Evolutionary conservation across 202 grass and related monocot species (phyloP), one percentile per base, ranked within the genome.

Genomic region (Dendrocalamus latiflorus): DNA sequence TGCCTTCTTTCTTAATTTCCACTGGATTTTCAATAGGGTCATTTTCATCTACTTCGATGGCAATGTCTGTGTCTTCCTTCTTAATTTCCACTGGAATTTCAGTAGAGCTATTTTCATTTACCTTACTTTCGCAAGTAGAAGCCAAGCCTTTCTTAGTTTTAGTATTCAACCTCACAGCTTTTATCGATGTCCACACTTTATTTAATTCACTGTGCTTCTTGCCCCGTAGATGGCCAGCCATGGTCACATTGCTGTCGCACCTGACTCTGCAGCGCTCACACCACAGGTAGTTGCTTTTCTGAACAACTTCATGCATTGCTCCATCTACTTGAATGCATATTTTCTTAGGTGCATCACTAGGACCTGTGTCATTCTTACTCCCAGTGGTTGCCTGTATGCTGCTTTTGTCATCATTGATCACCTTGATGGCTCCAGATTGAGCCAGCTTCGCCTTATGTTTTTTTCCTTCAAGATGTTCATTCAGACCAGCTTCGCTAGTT

Each of bases 191-290:
- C 88, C 83, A 90, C 39, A 83, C 50, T 70, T 86, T 90, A 47
- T 74, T 74, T 58, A 61, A 54, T 47, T 61, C 37, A 83, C 84
- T 89, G 36, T 94, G 90, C 64, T 89, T 90, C 64, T 88, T 90
- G 60, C 89, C 80, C n/a, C 44, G 45, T 66, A 92, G 83, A 84
- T 97, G 94, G n/a, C 83, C 79, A 68, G 79, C 65, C 94, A 97
- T 94, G 45, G 51, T 75, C 8, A 81, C 30, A 0, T 16, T 65
- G 54, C 63, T 91, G 53, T 59, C 67, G 43, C 94, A 91, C 71
- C 69, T 85, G 26, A 92, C 42, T 44, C 62, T 81, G 83, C 90
- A 97, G 28, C 28, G 36, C 49, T 89, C 86, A 8, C 94, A 97
- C 85, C 85, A 91, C 6, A 97, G 5, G 16, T 48, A 83, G 16